phyloP scores from a whole-genome alignment of 176 grass and related monocot species.

The Leersia perrieri region DNA sequence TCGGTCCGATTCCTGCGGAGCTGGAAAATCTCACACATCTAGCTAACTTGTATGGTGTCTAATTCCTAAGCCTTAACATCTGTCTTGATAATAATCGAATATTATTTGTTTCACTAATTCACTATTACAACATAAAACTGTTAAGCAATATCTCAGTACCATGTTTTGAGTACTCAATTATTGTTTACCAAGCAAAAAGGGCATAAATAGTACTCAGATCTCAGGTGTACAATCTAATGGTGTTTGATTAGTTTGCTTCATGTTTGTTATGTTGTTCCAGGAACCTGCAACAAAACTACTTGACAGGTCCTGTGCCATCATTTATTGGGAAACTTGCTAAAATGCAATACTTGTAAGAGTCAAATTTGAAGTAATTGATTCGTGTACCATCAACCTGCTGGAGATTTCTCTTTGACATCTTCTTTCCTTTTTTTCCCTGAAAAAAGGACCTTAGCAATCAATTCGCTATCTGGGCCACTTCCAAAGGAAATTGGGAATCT shows the following conservation, averaged over 20 bases:
- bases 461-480: background rate
- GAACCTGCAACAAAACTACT: conserved; percentile 46
- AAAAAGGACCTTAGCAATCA: background rate
- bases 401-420: background rate
- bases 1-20: conserved; percentile 51
- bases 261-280: conserved; percentile 35
- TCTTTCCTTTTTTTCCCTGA: background rate
- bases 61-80: background rate
- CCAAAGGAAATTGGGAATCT: background rate
- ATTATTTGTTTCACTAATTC: no score
- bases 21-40: conserved; percentile 55
- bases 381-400: background rate
- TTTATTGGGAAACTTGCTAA: conserved; percentile 57
- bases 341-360: conserved; percentile 55
- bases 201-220: no score
- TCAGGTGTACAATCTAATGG: background rate
- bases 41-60: conserved; percentile 34
- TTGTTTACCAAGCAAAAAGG: background rate
- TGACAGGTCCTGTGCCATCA: conserved; percentile 56
- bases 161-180: background rate
- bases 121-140: no score
- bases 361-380: background rate
- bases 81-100: background rate
- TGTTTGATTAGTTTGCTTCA: background rate
- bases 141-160: background rate